Conservation (phyloP, 129 eudicot species). For the Lactuca saligna region DNA sequence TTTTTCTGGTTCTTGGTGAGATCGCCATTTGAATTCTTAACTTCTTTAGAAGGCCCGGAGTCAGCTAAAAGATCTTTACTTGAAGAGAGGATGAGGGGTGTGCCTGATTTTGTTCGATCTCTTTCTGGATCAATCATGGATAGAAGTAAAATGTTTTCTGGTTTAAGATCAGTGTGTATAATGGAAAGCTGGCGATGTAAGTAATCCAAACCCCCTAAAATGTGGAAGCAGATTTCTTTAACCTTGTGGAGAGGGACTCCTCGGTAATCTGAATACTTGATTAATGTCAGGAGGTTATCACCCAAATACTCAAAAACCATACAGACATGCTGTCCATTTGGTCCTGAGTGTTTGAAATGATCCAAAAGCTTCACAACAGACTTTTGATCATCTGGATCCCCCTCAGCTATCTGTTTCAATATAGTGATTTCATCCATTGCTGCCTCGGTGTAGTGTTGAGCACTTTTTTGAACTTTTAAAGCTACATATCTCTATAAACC, state of each 20-base stretch:
- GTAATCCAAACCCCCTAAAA: conserved; percentile 89
- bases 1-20: conserved; percentile 83
- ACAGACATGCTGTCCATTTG: conserved; percentile 95
- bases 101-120: conserved; percentile 67
- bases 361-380: conserved; percentile 91
- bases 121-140: conserved; percentile 77
- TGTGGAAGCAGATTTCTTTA: conserved; percentile 76
- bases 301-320: conserved; percentile 96
- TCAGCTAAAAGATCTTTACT: conserved; percentile 43
- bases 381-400: conserved; percentile 79
- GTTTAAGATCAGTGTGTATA: conserved; percentile 91
- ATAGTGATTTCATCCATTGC: conserved; percentile 94
- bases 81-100: conserved; percentile 56
- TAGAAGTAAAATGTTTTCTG: conserved; percentile 78
- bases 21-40: conserved; percentile 41
- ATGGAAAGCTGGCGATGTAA: conserved; percentile 85
- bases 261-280: conserved; percentile 73
- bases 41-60: conserved; percentile 49
- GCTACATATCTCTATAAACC: conserved; percentile 74
- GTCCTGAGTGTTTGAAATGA: conserved; percentile 91
- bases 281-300: conserved; percentile 80
- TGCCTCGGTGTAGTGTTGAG: conserved; percentile 88
- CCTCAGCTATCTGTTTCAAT: conserved; percentile 77
- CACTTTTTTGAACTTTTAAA: conserved; percentile 93
- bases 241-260: conserved; percentile 82